Conservation (phyloP, 495 filamentous ascomycete species). For the Aspergillus steynii region DNA sequence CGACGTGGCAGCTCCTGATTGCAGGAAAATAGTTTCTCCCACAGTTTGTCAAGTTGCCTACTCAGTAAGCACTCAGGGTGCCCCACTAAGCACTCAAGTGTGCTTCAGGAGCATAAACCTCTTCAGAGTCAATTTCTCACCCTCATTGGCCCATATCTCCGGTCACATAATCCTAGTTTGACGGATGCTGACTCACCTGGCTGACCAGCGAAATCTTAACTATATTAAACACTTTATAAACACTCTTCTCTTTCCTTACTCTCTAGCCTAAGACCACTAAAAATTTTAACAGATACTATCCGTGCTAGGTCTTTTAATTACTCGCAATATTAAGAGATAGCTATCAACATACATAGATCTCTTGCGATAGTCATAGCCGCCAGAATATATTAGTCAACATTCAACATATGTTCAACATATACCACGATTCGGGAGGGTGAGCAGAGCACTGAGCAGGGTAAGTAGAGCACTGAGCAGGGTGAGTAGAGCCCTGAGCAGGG, state of each 20-base stretch:
- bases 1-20: conserved; percentile 2
- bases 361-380: neutral
- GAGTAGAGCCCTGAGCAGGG: neutral
- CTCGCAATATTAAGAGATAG: neutral
- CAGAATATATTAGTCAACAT: neutral
- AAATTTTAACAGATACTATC: neutral
- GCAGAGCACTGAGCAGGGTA: conserved; percentile 1
- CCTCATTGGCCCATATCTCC: conserved; percentile 1
- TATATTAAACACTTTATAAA: neutral
- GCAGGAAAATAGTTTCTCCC: neutral
- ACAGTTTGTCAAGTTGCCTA: neutral
- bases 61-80: conserved; percentile 1
- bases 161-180: neutral
- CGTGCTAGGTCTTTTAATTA: neutral
- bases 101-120: neutral
- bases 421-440: neutral
- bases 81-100: neutral
- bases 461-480: too few relatives aligned
- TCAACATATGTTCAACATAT: conserved; percentile 1
- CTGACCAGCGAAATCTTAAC: conserved; percentile 2
- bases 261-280: neutral
- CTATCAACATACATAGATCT: neutral
- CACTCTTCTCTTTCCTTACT: neutral
- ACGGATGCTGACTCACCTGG: conserved; percentile 1
- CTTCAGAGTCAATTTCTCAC: neutral